Evolutionary conservation across 306 rosid genomes (phyloP).

Genomic region (Hippophae rhamnoides): DNA sequence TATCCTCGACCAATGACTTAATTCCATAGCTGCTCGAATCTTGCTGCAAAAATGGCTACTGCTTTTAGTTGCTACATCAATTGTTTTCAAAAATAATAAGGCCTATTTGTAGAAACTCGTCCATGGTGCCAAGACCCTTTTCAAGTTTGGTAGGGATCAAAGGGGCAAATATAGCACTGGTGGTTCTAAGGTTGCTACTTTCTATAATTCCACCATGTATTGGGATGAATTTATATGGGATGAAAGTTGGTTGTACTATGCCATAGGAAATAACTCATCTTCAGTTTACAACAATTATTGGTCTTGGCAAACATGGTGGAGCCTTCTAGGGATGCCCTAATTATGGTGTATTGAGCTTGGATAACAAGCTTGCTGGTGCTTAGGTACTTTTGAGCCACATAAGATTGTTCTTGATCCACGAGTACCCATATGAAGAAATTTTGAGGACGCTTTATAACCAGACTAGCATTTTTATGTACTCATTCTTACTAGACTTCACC

Average conservation of each 20-base stretch:
- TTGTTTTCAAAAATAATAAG: constrained; percentile 95
- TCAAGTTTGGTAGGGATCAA: constrained; percentile 49
- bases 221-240: constrained; percentile 14
- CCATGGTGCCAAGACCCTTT: constrained; percentile 85
- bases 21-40: constrained; percentile 63
- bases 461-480: constrained; percentile 92
- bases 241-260: constrained; percentile 94
- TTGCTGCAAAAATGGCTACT: constrained; percentile 93
- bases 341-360: constrained; percentile 94
- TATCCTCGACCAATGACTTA: constrained; percentile 8
- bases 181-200: constrained; percentile 22
- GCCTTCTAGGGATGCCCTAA: constrained; percentile 98
- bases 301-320: constrained; percentile 85
- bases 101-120: constrained; percentile 90
- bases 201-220: no score
- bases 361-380: constrained; percentile 24
- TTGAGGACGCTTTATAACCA: constrained; percentile 87
- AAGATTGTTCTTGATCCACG: constrained; percentile 98
- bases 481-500: constrained; percentile 76
- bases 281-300: constrained; percentile 69
- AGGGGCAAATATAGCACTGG: constrained; percentile 75
- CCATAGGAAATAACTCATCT: constrained; percentile 86
- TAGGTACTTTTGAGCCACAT: constrained; percentile 91
- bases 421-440: constrained; percentile 96
- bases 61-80: constrained; percentile 82